Conservation (phyloP, 768 basidiomycete species). For the Lentinula boryana region DNA sequence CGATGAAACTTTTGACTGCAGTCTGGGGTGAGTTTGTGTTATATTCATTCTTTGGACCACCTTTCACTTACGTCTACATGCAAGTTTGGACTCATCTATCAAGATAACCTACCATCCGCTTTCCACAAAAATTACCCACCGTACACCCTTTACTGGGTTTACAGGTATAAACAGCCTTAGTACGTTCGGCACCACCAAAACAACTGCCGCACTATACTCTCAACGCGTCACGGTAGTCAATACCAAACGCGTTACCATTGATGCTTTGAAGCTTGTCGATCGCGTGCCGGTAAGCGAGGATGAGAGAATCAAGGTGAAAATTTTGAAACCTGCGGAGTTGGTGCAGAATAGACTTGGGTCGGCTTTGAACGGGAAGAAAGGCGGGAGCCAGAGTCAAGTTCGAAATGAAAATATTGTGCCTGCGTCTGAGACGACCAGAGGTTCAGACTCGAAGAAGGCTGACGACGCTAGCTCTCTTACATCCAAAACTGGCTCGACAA, state of each 20-base stretch:
- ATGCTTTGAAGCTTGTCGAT: slow-evolving; percentile 30
- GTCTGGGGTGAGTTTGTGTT: slow-evolving; percentile 31
- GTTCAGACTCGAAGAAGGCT: background rate
- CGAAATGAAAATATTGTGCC: background rate
- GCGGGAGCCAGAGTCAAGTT: background rate
- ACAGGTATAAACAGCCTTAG: background rate
- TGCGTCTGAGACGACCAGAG: background rate
- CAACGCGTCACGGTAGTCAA: slow-evolving; percentile 34
- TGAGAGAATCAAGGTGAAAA: slow-evolving; percentile 15
- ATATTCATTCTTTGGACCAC: background rate
- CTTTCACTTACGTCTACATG: background rate
- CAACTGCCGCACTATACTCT: slow-evolving; percentile 22
- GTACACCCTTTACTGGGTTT: slow-evolving; percentile 21
- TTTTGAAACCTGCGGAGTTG: slow-evolving; percentile 12
- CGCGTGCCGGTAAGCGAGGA: slow-evolving; percentile 32
- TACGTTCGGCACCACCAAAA: slow-evolving; percentile 17
- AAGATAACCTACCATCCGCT: slow-evolving; percentile 33
- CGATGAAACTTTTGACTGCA: slow-evolving; percentile 38
- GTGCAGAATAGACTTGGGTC: background rate
- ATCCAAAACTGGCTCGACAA: background rate
- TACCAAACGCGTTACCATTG: slow-evolving; percentile 23
- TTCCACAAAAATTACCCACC: slow-evolving; percentile 25
- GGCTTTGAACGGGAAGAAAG: background rate
- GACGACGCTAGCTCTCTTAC: background rate
- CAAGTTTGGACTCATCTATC: slow-evolving; percentile 34